Evolutionary conservation across 202 grass and related monocot genomes (phyloP).

Genomic region (Panicum virgatum): DNA sequence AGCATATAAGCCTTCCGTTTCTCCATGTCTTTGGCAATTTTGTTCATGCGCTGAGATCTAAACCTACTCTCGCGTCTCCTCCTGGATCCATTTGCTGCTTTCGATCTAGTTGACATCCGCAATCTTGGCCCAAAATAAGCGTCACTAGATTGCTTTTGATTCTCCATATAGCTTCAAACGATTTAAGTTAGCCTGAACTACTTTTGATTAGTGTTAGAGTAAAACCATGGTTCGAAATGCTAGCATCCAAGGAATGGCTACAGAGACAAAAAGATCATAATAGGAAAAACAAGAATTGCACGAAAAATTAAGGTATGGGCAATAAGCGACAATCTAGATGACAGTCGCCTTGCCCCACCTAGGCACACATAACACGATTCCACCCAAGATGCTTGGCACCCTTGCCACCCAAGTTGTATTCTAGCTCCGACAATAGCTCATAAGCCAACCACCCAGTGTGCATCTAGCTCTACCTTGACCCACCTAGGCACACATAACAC

Average conservation of each 20-base stretch:
- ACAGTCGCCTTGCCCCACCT: no score
- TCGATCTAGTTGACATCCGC: not conserved
- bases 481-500: not conserved
- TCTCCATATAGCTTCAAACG: not conserved
- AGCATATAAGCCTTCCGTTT: not conserved
- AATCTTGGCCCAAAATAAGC: not conserved
- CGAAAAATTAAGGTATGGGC: not conserved
- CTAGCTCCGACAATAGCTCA: not conserved
- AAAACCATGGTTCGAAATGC: not conserved
- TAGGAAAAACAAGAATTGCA: not conserved
- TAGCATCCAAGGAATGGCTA: conserved; percentile 3
- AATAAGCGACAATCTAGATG: not conserved
- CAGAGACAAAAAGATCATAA: not conserved
- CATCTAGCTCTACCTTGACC: no score
- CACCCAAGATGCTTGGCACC: not conserved
- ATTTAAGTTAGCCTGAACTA: not conserved
- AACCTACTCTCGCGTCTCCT: not conserved
- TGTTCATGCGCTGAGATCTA: not conserved
- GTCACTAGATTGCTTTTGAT: not conserved
- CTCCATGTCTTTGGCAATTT: not conserved
- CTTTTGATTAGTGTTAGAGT: not conserved
- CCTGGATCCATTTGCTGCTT: no score
- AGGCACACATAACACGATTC: not conserved
- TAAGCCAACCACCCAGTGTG: not conserved
- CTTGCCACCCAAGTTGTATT: not conserved